Percentiles rank a stretch among this genome's conserved stretches.
Evolutionary conservation across 2,329 filamentous ascomycete species (phyloP).

Genomic region (Ascochyta lentis): DNA sequence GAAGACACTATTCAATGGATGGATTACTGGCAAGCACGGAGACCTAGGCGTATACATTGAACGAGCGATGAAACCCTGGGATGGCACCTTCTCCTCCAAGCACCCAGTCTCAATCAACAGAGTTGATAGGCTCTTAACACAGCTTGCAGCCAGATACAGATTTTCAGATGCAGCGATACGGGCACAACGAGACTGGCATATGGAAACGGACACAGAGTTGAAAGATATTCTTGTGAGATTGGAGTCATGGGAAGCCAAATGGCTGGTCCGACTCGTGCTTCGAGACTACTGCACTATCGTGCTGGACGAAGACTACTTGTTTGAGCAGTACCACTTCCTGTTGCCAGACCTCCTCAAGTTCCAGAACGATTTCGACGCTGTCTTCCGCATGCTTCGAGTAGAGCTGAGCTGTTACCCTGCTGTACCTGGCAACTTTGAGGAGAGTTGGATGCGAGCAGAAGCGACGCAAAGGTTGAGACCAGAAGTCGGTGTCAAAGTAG

Average conservation of each 20-base stretch:
- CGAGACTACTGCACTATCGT: conserved; percentile 75
- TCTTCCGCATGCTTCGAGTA: conserved; percentile 61
- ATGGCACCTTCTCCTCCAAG: conserved; percentile 45
- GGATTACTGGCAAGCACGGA: conserved; percentile 63
- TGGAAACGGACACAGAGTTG: conserved; percentile 35
- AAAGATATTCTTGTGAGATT: conserved; percentile 53
- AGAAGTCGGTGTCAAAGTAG: conserved; percentile 54
- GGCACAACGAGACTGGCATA: conserved; percentile 25
- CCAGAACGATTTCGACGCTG: conserved; percentile 70
- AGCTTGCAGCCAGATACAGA: conserved; percentile 69
- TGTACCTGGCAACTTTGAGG: conserved; percentile 42
- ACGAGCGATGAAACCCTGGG: conserved; percentile 67
- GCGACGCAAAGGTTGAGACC: conserved; percentile 50
- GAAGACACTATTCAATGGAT: conserved; percentile 66
- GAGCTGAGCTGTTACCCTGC: conserved; percentile 49
- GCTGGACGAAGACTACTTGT: conserved; percentile 64
- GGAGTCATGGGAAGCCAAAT: conserved; percentile 77
- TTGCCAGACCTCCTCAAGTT: conserved; percentile 74
- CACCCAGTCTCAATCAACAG: conserved; percentile 68
- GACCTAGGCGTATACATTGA: conserved; percentile 79
- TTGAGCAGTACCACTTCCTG: conserved; percentile 70
- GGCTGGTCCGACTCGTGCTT: conserved; percentile 82
- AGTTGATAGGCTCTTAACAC: conserved; percentile 70
- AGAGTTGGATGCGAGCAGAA: conserved; percentile 42
- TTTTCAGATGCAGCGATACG: conserved; percentile 70